Conservation (phyloP, 2,329 filamentous ascomycete genomes). For the Penicillium sp. region DNA sequence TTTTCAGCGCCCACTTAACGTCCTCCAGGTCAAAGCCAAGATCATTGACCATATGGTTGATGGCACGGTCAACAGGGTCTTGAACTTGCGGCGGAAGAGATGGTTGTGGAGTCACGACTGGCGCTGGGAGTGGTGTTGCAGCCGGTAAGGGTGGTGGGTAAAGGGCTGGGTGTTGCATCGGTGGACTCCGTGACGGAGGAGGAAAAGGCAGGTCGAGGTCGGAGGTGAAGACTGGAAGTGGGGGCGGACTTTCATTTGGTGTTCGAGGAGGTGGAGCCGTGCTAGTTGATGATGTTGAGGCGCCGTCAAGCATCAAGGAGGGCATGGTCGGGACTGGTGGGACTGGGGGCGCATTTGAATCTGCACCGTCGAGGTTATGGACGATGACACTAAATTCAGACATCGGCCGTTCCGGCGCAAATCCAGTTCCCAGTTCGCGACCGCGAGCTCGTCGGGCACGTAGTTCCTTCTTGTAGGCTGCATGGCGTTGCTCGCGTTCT, state of each 20-base stretch:
- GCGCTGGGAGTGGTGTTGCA: background rate
- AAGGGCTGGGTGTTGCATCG: background rate
- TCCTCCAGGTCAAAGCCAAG: constrained; percentile 63
- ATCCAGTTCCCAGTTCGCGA: constrained; percentile 21
- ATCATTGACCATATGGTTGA: constrained; percentile 59
- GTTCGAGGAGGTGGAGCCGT: constrained; percentile 18
- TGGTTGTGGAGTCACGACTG: background rate
- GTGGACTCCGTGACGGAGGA: background rate
- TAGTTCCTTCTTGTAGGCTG: constrained; percentile 39
- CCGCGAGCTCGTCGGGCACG: constrained; percentile 28
- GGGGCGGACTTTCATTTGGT: constrained; percentile 13
- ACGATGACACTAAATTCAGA: constrained; percentile 44
- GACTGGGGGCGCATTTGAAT: constrained; percentile 7
- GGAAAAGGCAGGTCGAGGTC: constrained; percentile 3
- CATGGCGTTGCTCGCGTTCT: constrained; percentile 34
- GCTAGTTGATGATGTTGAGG: constrained; percentile 23
- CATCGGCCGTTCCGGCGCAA: constrained; percentile 44
- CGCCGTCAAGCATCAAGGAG: constrained; percentile 9
- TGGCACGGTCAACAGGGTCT: constrained; percentile 61
- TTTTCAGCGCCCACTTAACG: constrained; percentile 60
- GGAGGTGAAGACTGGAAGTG: background rate
- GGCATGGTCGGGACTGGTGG: constrained; percentile 11
- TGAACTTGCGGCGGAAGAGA: constrained; percentile 39
- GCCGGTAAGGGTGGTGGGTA: background rate
- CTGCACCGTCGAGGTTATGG: constrained; percentile 35